These are phyloP conservation scores for Kazachstania bromeliacearum DNA, from an alignment of 805 yeast genomes.

Conservation along the genomic window DNA sequence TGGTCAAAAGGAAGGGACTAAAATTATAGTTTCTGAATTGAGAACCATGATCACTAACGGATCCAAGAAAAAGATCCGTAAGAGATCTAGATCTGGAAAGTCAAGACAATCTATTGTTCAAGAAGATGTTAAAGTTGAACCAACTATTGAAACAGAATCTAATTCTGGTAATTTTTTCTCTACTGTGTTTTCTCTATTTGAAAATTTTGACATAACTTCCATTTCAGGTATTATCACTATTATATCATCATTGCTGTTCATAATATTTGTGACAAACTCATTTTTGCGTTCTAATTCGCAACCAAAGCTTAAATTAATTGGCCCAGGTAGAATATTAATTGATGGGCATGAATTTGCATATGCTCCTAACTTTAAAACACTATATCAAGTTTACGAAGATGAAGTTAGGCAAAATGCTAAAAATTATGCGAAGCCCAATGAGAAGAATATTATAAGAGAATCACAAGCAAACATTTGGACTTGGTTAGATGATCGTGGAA, in stretches of 20 bases:
- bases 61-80: constrained; percentile 5
- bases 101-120: not conserved
- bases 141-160: not conserved
- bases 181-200: constrained; percentile 5
- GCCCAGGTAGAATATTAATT: constrained; percentile 24
- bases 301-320: constrained; percentile 11
- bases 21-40: constrained; percentile 36
- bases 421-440: constrained; percentile 5
- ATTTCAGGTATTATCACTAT: constrained; percentile 8
- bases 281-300: constrained; percentile 3
- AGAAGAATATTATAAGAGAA: constrained; percentile 27
- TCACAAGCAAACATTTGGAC: constrained; percentile 63
- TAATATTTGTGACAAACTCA: constrained; percentile 8
- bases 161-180: constrained; percentile 1
- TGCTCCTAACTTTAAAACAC: constrained; percentile 34
- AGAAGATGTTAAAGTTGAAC: not conserved
- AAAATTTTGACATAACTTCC: constrained; percentile 16
- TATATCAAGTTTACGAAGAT: constrained; percentile 27
- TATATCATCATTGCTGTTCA: constrained; percentile 5
- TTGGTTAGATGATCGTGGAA: constrained; percentile 48
- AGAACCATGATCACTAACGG: constrained; percentile 21
- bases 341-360: constrained; percentile 33
- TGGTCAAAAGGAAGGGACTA: constrained; percentile 58
- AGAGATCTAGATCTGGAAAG: constrained; percentile 6
- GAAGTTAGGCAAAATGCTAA: constrained; percentile 13